Evolutionary conservation across 2,329 filamentous ascomycete species (phyloP), one percentile per base, ranked within the genome.

Genomic region (Emericellopsis cladophorae): DNA sequence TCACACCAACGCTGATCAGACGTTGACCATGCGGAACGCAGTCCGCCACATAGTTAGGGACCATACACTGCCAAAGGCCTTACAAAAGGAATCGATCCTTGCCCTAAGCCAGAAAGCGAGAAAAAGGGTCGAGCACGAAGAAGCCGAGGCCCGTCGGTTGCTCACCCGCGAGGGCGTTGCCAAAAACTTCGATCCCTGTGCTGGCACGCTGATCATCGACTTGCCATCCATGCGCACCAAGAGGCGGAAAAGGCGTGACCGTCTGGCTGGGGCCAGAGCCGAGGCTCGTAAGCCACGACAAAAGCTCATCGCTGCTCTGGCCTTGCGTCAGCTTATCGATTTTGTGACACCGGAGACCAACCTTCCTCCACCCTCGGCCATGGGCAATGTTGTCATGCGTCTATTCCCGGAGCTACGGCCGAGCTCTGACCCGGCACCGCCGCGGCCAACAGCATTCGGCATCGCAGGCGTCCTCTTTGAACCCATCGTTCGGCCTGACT

Each of bases 1-100:
- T 55, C 64, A 68, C 34, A 95, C 89, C 2, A 98, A 98, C 53
- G 59, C 67, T 14, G 83, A 95, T 51, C 71, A 68, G 8, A 87
- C 80, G 0, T 62, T 93, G 44, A 95, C 92, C 0, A 61, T 71
- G 36, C 76, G 92, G 31, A 98, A 98, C 52, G 79, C 90, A 0
- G 67, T 95, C 31, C 76, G 90, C 26, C 65, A 82, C 55, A 57
- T 94, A 35, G 68, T 75, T 16, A 61, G 66, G 22, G 60, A 70
- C 5, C 61, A 79, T 43, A 53, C 57, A 3, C 62, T 96, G 4
- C 90, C 92, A 1, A 57, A 56, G 9, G 86, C 88, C 0, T 61
- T 96, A 3, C 75, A 75, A 45, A 77, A 79, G 41, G 63, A 71
- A 0, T 67, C 76, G 0, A 67, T 95, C 5, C 59, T 90, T 2